Base-by-base conservation (phyloP, 1,284 basidiomycete genomes). In the Porodaedalea pini region DNA sequence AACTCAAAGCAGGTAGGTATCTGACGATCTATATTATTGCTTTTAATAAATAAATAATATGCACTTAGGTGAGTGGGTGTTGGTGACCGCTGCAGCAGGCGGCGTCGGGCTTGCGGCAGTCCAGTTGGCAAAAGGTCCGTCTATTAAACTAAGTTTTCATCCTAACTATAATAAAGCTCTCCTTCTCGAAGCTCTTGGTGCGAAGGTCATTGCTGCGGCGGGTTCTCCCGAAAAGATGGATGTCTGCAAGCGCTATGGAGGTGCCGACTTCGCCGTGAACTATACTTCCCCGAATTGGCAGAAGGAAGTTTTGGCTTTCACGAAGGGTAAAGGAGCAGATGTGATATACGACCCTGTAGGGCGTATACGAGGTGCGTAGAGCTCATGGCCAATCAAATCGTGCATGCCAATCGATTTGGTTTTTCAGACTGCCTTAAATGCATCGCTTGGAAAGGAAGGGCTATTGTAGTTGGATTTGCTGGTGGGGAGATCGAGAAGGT, bases 291-390 rank as follows among this genome's bases (percentile, higher is more conserved):
- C 77, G 6, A 79, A 80, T 27, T 92, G 89, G 89, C 87, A 91
- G 69, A 80, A 90, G 63, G 79, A 88, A 61, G 87, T 92, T 1
- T 65, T 89, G 61, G 77, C 80, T 56, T 75, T 91, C 44, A 61
- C 61, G n/a, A 53, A 58, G 3, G 92, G 91, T 0, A 85, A 86
- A 61, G 94, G 94, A 7, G 94, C 87, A 1, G 84, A 97, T 67
- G 86, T 97, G 32, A 83, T 96, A 19, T 96, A 86, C 64, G 94
- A 97, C 68, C 93, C 94, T 2, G 92, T 97, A 34, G 93, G 92
- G 15, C 74, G 83, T 65, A 85, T 92, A 60, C 78, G 78, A 69
- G 85, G 87, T 80, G 63, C 47, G 70, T 59, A 54, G 27, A 11
- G n/a, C 60, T 41, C 29, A 19, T 43, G 17, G n/a, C 11, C n/a